phyloP scores from a whole-genome alignment of 257 asterid species.

The Gynochthodes officinalis region DNA sequence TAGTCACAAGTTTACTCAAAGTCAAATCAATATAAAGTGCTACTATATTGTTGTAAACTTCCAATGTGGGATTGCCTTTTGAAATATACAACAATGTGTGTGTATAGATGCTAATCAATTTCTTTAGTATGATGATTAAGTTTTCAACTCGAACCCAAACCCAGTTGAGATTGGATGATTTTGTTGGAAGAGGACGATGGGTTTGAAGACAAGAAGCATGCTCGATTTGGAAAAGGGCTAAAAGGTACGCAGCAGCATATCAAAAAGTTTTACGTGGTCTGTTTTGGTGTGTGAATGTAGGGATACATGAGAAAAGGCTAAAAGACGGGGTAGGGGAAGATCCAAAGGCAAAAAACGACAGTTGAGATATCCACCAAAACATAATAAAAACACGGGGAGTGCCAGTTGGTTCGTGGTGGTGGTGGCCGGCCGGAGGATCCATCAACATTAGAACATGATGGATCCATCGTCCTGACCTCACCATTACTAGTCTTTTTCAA shows the following conservation, averaged over 20 bases:
- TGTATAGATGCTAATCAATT: too few species aligned
- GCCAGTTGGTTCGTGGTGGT: slow-evolving; percentile 2
- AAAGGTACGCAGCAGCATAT: background rate
- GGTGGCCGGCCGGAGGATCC: too few species aligned
- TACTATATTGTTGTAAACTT: too few species aligned
- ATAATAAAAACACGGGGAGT: background rate
- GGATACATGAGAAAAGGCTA: background rate
- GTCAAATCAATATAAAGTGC: too few species aligned
- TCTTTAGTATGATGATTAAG: too few species aligned
- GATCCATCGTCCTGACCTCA: background rate
- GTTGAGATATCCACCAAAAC: background rate
- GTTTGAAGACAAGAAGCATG: background rate
- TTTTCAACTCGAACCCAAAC: too few species aligned
- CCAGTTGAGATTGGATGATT: too few species aligned
- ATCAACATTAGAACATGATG: slow-evolving; percentile 4
- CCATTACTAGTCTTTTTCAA: background rate
- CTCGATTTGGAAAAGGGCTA: background rate
- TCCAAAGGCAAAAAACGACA: background rate
- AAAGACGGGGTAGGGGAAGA: background rate
- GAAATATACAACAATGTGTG: too few species aligned
- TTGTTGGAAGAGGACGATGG: background rate
- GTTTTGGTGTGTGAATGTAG: slow-evolving; percentile 5
- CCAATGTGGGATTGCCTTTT: too few species aligned
- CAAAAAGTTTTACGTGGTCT: background rate
- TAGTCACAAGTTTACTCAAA: too few species aligned